Evolutionary conservation across 805 yeast species (phyloP).

Genomic region (Komagataella pseudopastoris): DNA sequence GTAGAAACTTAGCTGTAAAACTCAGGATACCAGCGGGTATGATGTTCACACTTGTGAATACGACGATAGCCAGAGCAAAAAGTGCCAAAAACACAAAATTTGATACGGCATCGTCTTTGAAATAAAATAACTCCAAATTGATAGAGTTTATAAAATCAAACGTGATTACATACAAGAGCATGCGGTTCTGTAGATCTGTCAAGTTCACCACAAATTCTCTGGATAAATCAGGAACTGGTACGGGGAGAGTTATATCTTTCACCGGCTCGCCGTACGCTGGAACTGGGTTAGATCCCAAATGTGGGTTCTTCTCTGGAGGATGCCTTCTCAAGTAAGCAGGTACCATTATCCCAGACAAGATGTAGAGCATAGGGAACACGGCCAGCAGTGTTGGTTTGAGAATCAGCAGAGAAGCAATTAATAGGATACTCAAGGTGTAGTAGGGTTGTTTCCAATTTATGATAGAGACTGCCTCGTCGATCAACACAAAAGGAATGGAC

Average conservation of each 20-base stretch:
- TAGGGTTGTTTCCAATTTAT: conserved; percentile 54
- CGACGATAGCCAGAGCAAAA: conserved; percentile 13
- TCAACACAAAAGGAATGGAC: conserved; percentile 43
- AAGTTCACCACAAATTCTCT: conserved; percentile 66
- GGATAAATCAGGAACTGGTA: conserved; percentile 68
- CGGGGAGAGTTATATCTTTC: conserved; percentile 34
- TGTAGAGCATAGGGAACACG: conserved; percentile 38
- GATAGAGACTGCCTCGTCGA: conserved; percentile 42
- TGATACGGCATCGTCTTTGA: conserved; percentile 48
- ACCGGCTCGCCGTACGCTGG: conserved; percentile 41
- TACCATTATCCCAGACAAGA: conserved; percentile 42
- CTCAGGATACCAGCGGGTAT: conserved; percentile 6
- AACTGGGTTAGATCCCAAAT: conserved; percentile 19
- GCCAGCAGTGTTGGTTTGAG: conserved; percentile 46
- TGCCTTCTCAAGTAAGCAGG: conserved; percentile 54
- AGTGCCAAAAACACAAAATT: conserved; percentile 31
- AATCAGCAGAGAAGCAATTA: conserved; percentile 24
- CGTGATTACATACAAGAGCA: conserved; percentile 45
- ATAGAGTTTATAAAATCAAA: conserved; percentile 44
- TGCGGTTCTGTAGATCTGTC: conserved; percentile 76
- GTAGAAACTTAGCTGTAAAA: conserved; percentile 12
- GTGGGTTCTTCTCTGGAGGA: conserved; percentile 38
- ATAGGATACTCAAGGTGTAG: conserved; percentile 43
- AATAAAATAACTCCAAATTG: conserved; percentile 46
- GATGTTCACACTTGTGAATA: conserved; percentile 10